Percentiles rank a stretch among this genome's conserved stretches.
phyloP scores from a whole-genome alignment of 176 grass and related monocot genomes.

The Aegilops longissima region DNA sequence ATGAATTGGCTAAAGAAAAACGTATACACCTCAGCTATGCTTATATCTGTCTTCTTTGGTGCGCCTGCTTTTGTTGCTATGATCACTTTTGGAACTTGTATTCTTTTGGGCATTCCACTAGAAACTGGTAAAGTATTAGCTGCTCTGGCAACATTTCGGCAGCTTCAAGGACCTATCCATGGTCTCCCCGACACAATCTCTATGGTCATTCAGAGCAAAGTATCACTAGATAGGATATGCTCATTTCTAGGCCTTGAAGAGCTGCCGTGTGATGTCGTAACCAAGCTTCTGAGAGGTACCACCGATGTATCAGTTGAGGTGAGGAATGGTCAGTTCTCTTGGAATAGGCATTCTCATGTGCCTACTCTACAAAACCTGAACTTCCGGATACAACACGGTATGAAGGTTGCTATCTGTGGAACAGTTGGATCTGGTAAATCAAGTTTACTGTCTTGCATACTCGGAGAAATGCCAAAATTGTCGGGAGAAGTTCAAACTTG shows the following conservation, averaged over 20 bases:
- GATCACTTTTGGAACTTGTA: constrained; percentile 54
- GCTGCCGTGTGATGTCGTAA: constrained; percentile 27
- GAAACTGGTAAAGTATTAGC: constrained; percentile 33
- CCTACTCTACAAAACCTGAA: constrained; percentile 48
- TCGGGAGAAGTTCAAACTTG: not conserved
- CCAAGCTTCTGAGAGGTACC: constrained; percentile 41
- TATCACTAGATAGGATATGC: constrained; percentile 39
- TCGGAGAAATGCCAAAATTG: too few relatives aligned
- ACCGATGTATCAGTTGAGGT: constrained; percentile 42
- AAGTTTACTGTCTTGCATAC: too few relatives aligned
- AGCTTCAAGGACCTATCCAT: constrained; percentile 61
- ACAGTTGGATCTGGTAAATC: constrained; percentile 36
- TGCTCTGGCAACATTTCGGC: constrained; percentile 58
- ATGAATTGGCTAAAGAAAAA: constrained; percentile 49
- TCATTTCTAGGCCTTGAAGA: constrained; percentile 57
- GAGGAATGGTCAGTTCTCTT: constrained; percentile 54
- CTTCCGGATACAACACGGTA: constrained; percentile 43
- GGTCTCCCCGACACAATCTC: constrained; percentile 48
- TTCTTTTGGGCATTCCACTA: constrained; percentile 43
- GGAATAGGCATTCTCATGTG: constrained; percentile 34
- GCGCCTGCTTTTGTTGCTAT: constrained; percentile 63
- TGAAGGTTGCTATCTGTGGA: constrained; percentile 60
- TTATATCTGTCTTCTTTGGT: constrained; percentile 48
- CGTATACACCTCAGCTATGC: constrained; percentile 40
- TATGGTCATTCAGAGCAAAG: constrained; percentile 15